Evolutionary conservation across 129 eudicot species (phyloP).

Genomic region (Solidago caesia): DNA sequence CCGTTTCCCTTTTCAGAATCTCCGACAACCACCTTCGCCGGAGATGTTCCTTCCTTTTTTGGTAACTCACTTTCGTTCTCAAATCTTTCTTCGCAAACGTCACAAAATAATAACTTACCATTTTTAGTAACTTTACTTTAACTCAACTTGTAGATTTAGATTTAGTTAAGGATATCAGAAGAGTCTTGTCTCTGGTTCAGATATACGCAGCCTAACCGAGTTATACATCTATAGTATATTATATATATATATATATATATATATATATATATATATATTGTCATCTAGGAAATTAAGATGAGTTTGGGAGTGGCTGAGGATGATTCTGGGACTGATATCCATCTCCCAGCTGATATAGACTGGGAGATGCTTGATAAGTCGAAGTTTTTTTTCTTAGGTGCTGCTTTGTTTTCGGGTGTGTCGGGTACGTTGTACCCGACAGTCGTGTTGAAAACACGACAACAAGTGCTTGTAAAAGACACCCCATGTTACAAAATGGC

Average conservation of each 20-base stretch:
- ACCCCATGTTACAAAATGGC: conserved; percentile 61
- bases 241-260: no score
- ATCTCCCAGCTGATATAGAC: conserved; percentile 37
- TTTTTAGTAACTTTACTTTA: background rate
- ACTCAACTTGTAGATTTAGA: no score
- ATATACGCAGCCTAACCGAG: no score
- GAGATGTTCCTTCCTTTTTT: conserved; percentile 43
- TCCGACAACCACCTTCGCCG: background rate
- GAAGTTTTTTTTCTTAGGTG: conserved; percentile 37
- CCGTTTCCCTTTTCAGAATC: background rate
- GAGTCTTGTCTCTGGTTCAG: no score
- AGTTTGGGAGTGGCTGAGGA: conserved; percentile 35
- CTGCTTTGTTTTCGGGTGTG: conserved; percentile 71
- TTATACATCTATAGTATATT: no score
- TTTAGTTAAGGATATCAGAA: no score
- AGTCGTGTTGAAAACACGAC: conserved; percentile 77
- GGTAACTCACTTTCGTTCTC: conserved; percentile 31
- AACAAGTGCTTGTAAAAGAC: conserved; percentile 53
- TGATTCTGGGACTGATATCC: conserved; percentile 31
- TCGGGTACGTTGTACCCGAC: conserved; percentile 74
- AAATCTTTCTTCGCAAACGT: conserved; percentile 37
- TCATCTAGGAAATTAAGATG: conserved; percentile 16
- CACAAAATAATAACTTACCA: conserved; percentile 10
- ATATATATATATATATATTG: no score
- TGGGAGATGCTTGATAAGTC: conserved; percentile 41